Evolutionary conservation across 2,329 filamentous ascomycete species (phyloP).

Genomic region (Elsinoe batatas): DNA sequence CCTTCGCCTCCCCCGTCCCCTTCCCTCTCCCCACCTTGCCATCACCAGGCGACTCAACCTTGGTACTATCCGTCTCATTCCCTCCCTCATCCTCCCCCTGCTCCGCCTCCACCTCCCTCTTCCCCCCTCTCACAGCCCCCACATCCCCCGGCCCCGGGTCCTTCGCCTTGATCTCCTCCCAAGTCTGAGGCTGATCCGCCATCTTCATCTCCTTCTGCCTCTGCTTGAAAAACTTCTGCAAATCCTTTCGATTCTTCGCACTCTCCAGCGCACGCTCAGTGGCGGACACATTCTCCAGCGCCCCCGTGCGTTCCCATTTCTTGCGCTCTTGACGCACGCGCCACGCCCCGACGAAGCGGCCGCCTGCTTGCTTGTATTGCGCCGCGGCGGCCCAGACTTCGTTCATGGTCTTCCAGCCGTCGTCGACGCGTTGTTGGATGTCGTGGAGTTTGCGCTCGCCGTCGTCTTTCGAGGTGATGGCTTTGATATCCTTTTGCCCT

Average conservation of each 20-base stretch:
- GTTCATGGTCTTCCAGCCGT: constrained; percentile 26
- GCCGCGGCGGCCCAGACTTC: constrained; percentile 24
- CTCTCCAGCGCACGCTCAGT: constrained; percentile 22
- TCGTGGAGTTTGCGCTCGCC: constrained; percentile 16
- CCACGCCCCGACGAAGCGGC: constrained; percentile 19
- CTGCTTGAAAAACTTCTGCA: constrained; percentile 23
- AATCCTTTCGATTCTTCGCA: constrained; percentile 21
- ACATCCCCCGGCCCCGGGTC: constrained; percentile 3
- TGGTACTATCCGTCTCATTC: constrained; percentile 10
- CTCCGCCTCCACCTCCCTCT: neutral
- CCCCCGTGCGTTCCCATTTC: constrained; percentile 25
- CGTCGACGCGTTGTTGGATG: constrained; percentile 18
- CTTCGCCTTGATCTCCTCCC: constrained; percentile 8
- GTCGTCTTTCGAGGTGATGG: constrained; percentile 13
- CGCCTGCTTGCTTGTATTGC: constrained; percentile 18
- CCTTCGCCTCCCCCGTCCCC: neutral
- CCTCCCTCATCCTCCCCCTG: neutral
- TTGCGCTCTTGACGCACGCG: constrained; percentile 21
- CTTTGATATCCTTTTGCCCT: constrained; percentile 23
- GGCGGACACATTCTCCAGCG: constrained; percentile 26
- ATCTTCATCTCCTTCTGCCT: constrained; percentile 20
- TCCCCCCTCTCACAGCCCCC: neutral
- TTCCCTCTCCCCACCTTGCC: neutral
- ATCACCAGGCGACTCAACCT: neutral
- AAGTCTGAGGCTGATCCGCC: constrained; percentile 22